A percentile compares a stretch with the other conserved stretches of the same genome.
These are phyloP conservation scores for Termitomyces sp. DNA, from an alignment of 768 basidiomycete genomes.

Conservation along the genomic window DNA sequence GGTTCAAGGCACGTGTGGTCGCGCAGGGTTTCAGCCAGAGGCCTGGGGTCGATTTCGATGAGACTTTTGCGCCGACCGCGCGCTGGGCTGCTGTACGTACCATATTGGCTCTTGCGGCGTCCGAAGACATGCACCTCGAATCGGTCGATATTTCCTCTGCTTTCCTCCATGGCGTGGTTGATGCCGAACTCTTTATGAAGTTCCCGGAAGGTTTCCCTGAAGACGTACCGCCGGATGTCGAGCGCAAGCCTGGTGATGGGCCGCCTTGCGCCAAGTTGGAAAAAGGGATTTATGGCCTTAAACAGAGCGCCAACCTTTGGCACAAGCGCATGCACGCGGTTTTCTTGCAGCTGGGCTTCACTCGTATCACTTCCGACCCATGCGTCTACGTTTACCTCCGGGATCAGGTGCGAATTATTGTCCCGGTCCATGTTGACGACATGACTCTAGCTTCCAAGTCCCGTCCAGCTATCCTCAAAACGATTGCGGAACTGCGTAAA, in stretches of 20 bases:
- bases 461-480: too few species aligned
- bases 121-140: too few species aligned
- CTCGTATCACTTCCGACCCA: too few species aligned
- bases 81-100: too few species aligned
- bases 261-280: neutral
- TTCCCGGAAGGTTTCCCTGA: neutral
- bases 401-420: too few species aligned
- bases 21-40: neutral
- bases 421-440: too few species aligned
- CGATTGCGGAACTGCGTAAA: too few species aligned
- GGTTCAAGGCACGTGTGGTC: neutral
- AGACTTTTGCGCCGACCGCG: too few species aligned
- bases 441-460: too few species aligned
- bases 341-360: constrained; percentile 23
- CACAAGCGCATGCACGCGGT: neutral
- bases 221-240: neutral
- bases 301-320: neutral
- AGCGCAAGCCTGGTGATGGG: neutral
- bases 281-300: neutral
- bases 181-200: neutral
- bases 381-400: too few species aligned
- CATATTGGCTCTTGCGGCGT: too few species aligned
- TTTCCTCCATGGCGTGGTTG: neutral
- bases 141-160: neutral
- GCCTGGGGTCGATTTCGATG: too few species aligned